Evolutionary conservation across 2,329 filamentous ascomycete genomes (phyloP).

Genomic region (Trichoderma lentiforme): DNA sequence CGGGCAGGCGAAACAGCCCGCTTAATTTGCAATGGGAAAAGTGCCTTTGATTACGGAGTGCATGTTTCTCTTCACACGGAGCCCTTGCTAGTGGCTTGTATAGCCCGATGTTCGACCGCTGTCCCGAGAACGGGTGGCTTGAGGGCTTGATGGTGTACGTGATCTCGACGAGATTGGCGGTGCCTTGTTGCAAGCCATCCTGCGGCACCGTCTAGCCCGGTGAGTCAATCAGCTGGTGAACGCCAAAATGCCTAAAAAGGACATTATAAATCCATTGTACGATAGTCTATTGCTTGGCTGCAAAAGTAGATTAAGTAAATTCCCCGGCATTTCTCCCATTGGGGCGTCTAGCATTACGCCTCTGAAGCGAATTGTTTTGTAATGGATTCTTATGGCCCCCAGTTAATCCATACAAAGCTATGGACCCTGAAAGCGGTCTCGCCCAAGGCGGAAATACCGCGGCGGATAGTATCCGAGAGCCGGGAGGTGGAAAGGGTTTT

Average conservation of each 20-base stretch:
- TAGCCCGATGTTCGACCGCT: background rate
- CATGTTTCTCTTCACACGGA: background rate
- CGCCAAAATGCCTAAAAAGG: background rate
- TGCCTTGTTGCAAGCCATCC: background rate
- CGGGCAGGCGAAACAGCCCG: background rate
- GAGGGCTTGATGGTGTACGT: background rate
- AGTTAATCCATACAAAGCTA: background rate
- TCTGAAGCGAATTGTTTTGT: background rate
- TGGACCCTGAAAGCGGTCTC: slow-evolving; percentile 10
- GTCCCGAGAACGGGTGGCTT: background rate
- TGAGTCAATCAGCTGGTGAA: slow-evolving; percentile 2
- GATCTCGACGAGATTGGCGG: slow-evolving; percentile 11
- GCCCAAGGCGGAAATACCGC: slow-evolving; percentile 18
- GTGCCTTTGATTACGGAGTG: no score
- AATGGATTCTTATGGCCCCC: background rate
- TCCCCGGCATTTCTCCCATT: slow-evolving; percentile 10
- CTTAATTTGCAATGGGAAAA: background rate
- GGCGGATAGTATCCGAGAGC: background rate
- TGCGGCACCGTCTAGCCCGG: background rate
- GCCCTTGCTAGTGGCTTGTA: background rate
- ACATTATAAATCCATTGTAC: background rate
- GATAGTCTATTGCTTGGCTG: background rate
- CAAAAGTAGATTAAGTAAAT: background rate
- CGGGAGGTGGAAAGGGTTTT: background rate
- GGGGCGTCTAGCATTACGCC: background rate